Percentiles rank a stretch among this genome's conserved stretches.
These are phyloP conservation scores for Mangifera indica DNA, from an alignment of 345 rosid species.

Conservation along the genomic window DNA sequence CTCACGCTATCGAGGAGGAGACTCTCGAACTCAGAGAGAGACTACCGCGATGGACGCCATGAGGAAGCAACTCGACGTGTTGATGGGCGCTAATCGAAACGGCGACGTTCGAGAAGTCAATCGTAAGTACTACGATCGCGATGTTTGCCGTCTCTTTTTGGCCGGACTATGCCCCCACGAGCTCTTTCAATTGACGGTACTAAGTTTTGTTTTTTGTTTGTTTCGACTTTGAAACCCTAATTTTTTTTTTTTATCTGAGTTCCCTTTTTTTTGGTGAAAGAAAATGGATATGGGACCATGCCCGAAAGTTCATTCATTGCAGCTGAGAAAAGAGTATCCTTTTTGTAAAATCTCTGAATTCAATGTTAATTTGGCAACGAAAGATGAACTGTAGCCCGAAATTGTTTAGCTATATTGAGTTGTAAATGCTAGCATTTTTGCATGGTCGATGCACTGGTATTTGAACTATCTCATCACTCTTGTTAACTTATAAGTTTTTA, in stretches of 20 bases:
- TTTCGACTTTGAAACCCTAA: conserved; percentile 2
- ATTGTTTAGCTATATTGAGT: no score
- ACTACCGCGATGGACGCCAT: conserved; percentile 74
- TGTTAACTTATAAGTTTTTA: background rate
- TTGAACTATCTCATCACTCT: background rate
- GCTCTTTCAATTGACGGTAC: conserved; percentile 92
- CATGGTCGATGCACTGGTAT: background rate
- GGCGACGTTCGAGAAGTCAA: conserved; percentile 97
- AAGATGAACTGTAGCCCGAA: background rate
- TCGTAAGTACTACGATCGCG: conserved; percentile 98
- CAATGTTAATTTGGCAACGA: background rate
- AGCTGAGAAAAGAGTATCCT: conserved; percentile 97
- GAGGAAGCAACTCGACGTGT: conserved; percentile 98
- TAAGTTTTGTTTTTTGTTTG: background rate
- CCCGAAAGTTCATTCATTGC: conserved; percentile 96
- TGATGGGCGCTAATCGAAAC: conserved; percentile 98
- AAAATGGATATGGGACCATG: conserved; percentile 99
- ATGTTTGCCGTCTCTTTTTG: conserved; percentile 91
- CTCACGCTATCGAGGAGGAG: background rate
- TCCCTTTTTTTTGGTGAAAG: conserved; percentile 44
- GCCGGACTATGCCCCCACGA: conserved; percentile 99
- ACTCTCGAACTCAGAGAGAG: conserved; percentile 7
- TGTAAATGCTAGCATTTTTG: background rate
- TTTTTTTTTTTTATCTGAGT: background rate
- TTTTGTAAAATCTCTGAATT: background rate